phyloP scores from a whole-genome alignment of 2,329 filamentous ascomycete genomes.

The Colletotrichum sp. region DNA sequence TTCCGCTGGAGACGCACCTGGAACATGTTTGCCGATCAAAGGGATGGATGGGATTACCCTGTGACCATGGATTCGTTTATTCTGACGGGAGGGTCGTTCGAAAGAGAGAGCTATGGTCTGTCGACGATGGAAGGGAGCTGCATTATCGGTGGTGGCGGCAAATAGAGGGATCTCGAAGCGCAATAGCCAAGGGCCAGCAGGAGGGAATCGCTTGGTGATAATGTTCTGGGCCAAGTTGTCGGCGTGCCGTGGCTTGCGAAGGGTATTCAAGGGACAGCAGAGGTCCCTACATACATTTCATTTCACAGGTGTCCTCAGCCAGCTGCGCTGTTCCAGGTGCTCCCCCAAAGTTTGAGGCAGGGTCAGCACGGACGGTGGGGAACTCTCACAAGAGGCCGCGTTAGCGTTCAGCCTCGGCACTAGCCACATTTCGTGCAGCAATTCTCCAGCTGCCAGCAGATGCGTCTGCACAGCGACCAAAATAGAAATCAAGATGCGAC shows the following conservation, averaged over 20 bases:
- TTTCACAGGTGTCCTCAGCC: conserved; percentile 17
- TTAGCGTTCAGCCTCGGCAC: not conserved
- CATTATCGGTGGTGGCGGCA: conserved; percentile 7
- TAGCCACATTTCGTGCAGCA: not conserved
- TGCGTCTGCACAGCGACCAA: not conserved
- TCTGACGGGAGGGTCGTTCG: not conserved
- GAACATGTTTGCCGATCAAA: conserved; percentile 27
- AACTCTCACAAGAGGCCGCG: not conserved
- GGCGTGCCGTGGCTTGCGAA: not conserved
- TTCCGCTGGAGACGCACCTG: conserved; percentile 24
- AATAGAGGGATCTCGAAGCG: not conserved
- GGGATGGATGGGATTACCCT: conserved; percentile 20
- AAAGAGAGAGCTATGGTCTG: conserved; percentile 5
- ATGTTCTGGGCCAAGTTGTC: not conserved
- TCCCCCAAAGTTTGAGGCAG: not conserved
- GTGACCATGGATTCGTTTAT: conserved; percentile 13
- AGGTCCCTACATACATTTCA: conserved; percentile 1
- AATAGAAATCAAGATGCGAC: not conserved
- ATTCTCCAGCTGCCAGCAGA: not conserved
- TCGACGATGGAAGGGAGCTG: not conserved
- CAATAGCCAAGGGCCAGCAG: not conserved
- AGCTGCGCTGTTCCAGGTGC: not conserved
- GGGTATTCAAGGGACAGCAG: not conserved
- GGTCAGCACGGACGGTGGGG: not conserved
- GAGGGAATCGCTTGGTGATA: not conserved